Percentiles rank a stretch among this genome's conserved stretches.
Evolutionary conservation across 306 rosid genomes (phyloP).

Genomic region (Oemleria cerasiformis): DNA sequence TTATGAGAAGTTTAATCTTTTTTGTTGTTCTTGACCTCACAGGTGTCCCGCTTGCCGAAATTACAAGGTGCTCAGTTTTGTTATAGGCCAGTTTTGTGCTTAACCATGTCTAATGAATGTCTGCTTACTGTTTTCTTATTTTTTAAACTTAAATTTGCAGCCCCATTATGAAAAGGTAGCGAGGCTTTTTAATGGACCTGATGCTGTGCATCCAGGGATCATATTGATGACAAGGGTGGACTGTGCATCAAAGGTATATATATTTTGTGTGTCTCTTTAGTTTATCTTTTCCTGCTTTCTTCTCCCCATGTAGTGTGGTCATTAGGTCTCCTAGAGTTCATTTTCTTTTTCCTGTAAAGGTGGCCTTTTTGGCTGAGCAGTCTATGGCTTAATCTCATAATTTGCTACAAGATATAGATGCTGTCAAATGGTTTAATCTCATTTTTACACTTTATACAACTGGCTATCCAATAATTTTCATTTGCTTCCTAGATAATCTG

Average conservation of each 20-base stretch:
- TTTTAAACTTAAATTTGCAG: slow-evolving; percentile 41
- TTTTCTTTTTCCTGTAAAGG: not conserved
- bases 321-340: slow-evolving; percentile 1
- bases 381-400: not conserved
- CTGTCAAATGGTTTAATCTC: no score
- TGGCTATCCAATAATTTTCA: not conserved
- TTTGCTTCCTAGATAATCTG: not conserved
- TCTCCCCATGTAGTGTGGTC: not conserved
- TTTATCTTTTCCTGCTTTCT: not conserved
- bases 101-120: not conserved
- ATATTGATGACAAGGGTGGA: slow-evolving; percentile 90
- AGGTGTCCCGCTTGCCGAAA: slow-evolving; percentile 99
- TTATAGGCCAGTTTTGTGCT: not conserved
- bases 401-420: no score
- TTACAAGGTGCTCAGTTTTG: slow-evolving; percentile 60
- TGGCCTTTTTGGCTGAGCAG: not conserved
- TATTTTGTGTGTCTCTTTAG: slow-evolving; percentile 14
- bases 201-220: slow-evolving; percentile 91
- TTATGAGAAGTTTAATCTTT: slow-evolving; percentile 25
- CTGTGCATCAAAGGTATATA: slow-evolving; percentile 77
- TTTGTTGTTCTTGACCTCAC: slow-evolving; percentile 23
- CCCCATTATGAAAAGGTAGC: slow-evolving; percentile 96
- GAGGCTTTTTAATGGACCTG: slow-evolving; percentile 91
- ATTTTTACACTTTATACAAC: not conserved
- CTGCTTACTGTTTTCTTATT: slow-evolving; percentile 14